Evolutionary conservation across 1,139 yeast genomes (phyloP), one percentile per base, ranked within the genome.

Genomic region (Arxiozyma heterogenica): DNA sequence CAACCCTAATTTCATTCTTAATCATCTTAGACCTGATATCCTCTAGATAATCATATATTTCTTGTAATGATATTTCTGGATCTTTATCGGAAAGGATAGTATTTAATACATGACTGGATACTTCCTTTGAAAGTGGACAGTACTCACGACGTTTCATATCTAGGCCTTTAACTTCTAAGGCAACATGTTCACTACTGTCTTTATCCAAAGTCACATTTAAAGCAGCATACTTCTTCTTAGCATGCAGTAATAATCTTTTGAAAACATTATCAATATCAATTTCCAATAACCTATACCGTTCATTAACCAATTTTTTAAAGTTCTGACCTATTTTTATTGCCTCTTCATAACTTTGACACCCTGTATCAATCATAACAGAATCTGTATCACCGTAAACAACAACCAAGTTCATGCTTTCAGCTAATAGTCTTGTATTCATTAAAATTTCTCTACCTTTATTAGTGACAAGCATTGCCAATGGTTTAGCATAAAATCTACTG

Each of bases 361-460:
- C 91, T 1, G 98, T 90, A 69, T 93, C 95, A 66, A 94, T 90
- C 99, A 94, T 94, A 53, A 94, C 98, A 41, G 98, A 94, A 75
- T 94, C 99, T 0, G 99, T 94, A 74, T 94, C 99, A 76, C 99
- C 99, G 66, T 94, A 94, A 21, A 94, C 89, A 52, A 94, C 98
- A 57, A 89, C 77, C 57, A 93, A 76, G 0, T 87, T 86, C 62
- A 84, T 75, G 56, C 84, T 79, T 68, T 91, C 98, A 0, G 98
- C 98, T 57, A 94, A 75, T 64, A 87, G 95, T 68, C 95, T 82
- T 0, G 99, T 93, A 64, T 87, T 93, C 84, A 85, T 86, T 64
- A 94, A 78, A 69, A 91, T 90, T 70, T 94, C 98, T 73, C 99
- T 80, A 66, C 99, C 99, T 69, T 90, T 89, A 65, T 83, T 86